Evolutionary conservation across 2,329 filamentous ascomycete species (phyloP), one percentile per base, ranked within the genome.

Genomic region (Ramularia collo-cygni): DNA sequence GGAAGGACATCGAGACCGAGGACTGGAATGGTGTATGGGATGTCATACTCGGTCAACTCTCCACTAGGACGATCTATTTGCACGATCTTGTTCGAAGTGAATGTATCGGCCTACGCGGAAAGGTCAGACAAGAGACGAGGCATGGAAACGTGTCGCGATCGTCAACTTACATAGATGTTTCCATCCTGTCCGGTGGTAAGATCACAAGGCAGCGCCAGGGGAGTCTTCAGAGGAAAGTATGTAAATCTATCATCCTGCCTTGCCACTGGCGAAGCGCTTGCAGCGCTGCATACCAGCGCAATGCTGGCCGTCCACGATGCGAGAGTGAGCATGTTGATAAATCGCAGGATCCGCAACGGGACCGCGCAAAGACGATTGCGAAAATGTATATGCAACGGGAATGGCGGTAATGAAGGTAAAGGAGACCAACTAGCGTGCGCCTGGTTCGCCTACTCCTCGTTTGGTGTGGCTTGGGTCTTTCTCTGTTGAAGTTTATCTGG

Each of bases 71-170:
- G 40, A 29, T 52, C 46, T 28, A 52, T 43, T 28, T 47, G 45
- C 9, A 48, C 48, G 30, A 52, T 48, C 43, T 52, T 52, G 48
- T 51, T 52, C 16, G 50, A 44, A 4, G 46, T 47, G 42, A 52
- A 52, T 12, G 50, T 52, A 28, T 51, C 48, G 18, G 47, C 47
- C 45, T 50, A 13, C 4, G 24, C 9, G 5, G n/a, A 14, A 4
- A 26, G 3, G 33, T 41, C 32, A 35, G 19, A 6, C n/a, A 6
- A n/a, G 6, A 28, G 26, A 18, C 30, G 2, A 24, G n/a, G n/a
- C n/a, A n/a, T n/a, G n/a, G n/a, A 19, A 4, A 7, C 5, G 12
- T 13, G 16, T 3, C 5, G 7, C 3, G 18, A 13, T 13, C 6
- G 3, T 9, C n/a, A 28, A 15, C 43, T 28, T 34, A 44, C 47